Conservation (phyloP, 2,329 filamentous ascomycete genomes). For the Verticillium zaregamsianum region DNA sequence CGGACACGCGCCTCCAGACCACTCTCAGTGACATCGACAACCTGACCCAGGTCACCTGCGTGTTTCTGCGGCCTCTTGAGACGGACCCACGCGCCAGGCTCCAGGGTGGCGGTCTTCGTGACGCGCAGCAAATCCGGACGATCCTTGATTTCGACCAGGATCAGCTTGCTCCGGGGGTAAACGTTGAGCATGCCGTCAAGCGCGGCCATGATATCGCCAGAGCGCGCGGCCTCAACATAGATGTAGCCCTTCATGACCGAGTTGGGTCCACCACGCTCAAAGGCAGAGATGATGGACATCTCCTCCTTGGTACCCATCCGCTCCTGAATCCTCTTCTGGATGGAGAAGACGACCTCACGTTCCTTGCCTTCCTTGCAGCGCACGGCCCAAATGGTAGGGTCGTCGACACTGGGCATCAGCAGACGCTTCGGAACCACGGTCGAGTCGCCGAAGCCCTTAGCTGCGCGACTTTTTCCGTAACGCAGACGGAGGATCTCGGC, state of each 20-base stretch:
- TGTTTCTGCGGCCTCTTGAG: constrained; percentile 78
- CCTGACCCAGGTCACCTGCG: constrained; percentile 83
- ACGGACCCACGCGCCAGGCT: constrained; percentile 88
- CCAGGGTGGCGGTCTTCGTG: constrained; percentile 77
- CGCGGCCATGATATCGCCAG: constrained; percentile 79
- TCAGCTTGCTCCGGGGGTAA: constrained; percentile 81
- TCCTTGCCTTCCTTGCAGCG: constrained; percentile 95
- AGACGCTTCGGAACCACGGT: constrained; percentile 79
- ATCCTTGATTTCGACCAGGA: constrained; percentile 91
- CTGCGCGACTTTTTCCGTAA: constrained; percentile 74
- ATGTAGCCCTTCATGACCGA: constrained; percentile 88
- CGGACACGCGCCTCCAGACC: constrained; percentile 83
- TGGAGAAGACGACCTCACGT: constrained; percentile 79
- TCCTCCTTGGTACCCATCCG: constrained; percentile 73
- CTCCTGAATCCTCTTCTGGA: constrained; percentile 87
- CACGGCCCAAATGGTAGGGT: constrained; percentile 93
- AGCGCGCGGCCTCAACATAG: constrained; percentile 86
- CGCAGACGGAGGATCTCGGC: constrained; percentile 82
- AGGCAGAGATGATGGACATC: constrained; percentile 81
- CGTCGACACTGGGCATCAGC: constrained; percentile 86
- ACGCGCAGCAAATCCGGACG: constrained; percentile 95
- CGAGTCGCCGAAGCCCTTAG: constrained; percentile 62
- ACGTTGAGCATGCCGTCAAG: constrained; percentile 84
- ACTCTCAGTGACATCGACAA: constrained; percentile 89
- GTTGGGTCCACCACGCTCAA: constrained; percentile 77